Evolutionary conservation across 1,284 basidiomycete species (phyloP), one percentile per base, ranked within the genome.

Genomic region (Cutaneotrichosporon mucoides): DNA sequence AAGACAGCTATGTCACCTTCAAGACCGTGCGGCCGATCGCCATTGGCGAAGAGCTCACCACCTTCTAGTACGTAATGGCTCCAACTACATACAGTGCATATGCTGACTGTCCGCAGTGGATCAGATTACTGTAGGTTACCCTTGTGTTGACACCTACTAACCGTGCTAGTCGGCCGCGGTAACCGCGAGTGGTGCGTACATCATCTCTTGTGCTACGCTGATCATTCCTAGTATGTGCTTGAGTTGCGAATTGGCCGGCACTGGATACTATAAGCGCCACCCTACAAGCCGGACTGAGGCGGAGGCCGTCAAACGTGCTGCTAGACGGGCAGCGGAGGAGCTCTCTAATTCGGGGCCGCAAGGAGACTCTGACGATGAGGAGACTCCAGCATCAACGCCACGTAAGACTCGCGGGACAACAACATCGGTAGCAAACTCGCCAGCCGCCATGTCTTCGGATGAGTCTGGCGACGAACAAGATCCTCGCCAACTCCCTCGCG

Each of bases 1-100:
- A 71, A 38, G 71, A 69, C 8, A 70, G 70, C 45, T 68, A 68
- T 41, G 73, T 79, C 11, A 73, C 77, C 3, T 79, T 77, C 55
- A 55, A 70, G 34, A 70, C 72, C 1, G 48, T 67, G 6, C 56
- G 66, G 4, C 69, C 66, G 10, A 70, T 79, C 44, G 61, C 53
- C 49, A 67, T 76, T 35, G 76, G 76, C 6, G 76, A 77, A 2
- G 77, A 79, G 57, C 45, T 79, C 40, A 75, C 72, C 0, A 73
- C 77, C 1, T 75, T 69, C 55, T 79, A 79, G 74, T 74, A 58
- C 66, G 75, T 68, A 7, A 8, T 1, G 38, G 38, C 38, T 12
- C 24, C 34, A 13, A 38, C 33, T n/a, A 13, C 10, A 10, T 11
- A 24, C 24, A 24, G 4, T 38, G 11, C 8, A 8, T 5, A 13